Evolutionary conservation across 2,329 filamentous ascomycete genomes (phyloP).

Genomic region (Paecilomyces dactylethromorphus): DNA sequence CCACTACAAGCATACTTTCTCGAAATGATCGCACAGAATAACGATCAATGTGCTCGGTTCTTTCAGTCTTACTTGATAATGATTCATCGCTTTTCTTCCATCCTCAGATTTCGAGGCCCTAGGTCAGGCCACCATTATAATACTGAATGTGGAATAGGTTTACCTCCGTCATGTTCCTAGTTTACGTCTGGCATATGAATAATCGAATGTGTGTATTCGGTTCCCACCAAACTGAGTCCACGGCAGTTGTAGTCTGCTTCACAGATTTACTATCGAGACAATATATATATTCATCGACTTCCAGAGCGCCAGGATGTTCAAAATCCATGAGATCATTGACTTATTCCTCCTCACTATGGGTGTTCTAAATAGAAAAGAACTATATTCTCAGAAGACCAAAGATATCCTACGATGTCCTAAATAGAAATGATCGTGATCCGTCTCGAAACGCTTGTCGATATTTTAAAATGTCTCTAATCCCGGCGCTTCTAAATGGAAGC

Average conservation of each 20-base stretch:
- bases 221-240: neutral
- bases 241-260: neutral
- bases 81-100: neutral
- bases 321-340: no score
- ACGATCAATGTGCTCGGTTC: neutral
- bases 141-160: neutral
- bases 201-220: neutral
- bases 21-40: neutral
- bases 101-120: neutral
- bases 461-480: neutral
- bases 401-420: no score
- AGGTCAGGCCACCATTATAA: neutral
- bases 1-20: neutral
- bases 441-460: no score
- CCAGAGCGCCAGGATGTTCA: no score
- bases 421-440: no score
- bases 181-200: neutral
- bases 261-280: neutral
- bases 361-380: no score
- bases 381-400: no score
- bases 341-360: no score
- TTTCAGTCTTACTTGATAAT: neutral
- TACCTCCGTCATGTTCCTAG: neutral
- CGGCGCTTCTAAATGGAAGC: neutral
- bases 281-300: neutral